Percentiles rank a stretch among this genome's conserved stretches.
phyloP scores from a whole-genome alignment of 75 land plant species.

The Isoetes taiwanensis region DNA sequence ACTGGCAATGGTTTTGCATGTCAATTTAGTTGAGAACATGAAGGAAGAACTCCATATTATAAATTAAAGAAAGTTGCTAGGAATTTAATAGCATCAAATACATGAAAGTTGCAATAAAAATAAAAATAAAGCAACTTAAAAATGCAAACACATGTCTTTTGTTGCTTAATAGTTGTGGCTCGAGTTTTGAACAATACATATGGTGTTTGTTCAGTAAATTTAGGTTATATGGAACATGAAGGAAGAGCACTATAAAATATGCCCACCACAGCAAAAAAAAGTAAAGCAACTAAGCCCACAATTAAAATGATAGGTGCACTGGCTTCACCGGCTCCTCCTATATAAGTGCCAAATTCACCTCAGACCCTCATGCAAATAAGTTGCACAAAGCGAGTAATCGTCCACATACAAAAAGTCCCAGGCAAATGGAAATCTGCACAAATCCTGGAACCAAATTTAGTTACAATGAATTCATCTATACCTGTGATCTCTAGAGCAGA shows the following conservation, averaged over 20 bases:
- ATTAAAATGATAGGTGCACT: constrained; percentile 76
- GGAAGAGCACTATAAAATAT: constrained; percentile 87
- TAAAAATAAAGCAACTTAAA: too few species aligned
- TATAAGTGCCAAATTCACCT: constrained; percentile 71
- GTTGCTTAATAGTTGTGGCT: too few species aligned
- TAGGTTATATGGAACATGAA: too few species aligned
- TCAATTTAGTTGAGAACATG: too few species aligned
- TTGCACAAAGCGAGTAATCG: constrained; percentile 85
- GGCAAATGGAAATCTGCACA: constrained; percentile 95
- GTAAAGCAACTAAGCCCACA: constrained; percentile 66
- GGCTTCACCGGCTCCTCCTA: constrained; percentile 95
- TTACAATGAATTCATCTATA: neutral
- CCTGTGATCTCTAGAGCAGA: neutral
- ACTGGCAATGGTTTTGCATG: too few species aligned
- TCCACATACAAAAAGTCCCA: constrained; percentile 96
- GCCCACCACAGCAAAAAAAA: constrained; percentile 76
- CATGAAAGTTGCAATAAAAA: too few species aligned
- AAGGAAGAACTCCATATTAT: too few species aligned
- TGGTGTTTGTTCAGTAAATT: too few species aligned
- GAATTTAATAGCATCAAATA: too few species aligned
- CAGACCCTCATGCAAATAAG: constrained; percentile 75
- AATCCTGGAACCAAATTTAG: constrained; percentile 52
- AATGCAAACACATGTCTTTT: too few species aligned
- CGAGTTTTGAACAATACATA: too few species aligned
- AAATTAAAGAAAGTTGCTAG: too few species aligned